These are phyloP conservation scores for Paecilomyces sp. DNA, from an alignment of 2,329 filamentous ascomycete species.

Conservation along the genomic window DNA sequence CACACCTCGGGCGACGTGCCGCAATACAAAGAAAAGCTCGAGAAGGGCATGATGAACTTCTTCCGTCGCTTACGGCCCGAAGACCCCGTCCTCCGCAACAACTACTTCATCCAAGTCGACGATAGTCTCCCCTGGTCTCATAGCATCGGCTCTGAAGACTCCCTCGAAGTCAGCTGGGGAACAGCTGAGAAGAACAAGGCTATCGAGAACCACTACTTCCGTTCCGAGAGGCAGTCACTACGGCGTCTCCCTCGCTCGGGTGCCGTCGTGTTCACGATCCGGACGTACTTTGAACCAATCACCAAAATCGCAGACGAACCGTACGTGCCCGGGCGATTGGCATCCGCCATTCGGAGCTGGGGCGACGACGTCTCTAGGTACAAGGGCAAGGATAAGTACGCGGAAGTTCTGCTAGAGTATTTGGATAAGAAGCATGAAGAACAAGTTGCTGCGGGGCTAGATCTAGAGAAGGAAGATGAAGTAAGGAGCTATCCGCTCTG, in stretches of 20 bases:
- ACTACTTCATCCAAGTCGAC: constrained; percentile 86
- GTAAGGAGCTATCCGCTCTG: constrained; percentile 55
- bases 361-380: constrained; percentile 68
- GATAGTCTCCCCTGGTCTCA: constrained; percentile 67
- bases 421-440: constrained; percentile 67
- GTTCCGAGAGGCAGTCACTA: constrained; percentile 67
- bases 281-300: constrained; percentile 71
- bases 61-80: constrained; percentile 66
- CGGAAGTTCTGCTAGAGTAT: constrained; percentile 66
- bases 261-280: constrained; percentile 65
- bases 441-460: constrained; percentile 62
- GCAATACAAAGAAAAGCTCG: constrained; percentile 61
- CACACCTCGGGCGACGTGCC: constrained; percentile 73
- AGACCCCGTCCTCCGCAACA: constrained; percentile 61
- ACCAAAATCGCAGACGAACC: constrained; percentile 61
- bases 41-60: constrained; percentile 75
- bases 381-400: constrained; percentile 71
- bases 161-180: constrained; percentile 59
- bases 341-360: constrained; percentile 75
- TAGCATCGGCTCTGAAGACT: constrained; percentile 69
- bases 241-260: constrained; percentile 54
- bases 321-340: constrained; percentile 70
- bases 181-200: constrained; percentile 68
- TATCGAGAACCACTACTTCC: constrained; percentile 67
- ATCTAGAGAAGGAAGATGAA: constrained; percentile 55